Evolutionary conservation across 2,329 filamentous ascomycete species (phyloP).

Genomic region (Colletotrichum phormii): DNA sequence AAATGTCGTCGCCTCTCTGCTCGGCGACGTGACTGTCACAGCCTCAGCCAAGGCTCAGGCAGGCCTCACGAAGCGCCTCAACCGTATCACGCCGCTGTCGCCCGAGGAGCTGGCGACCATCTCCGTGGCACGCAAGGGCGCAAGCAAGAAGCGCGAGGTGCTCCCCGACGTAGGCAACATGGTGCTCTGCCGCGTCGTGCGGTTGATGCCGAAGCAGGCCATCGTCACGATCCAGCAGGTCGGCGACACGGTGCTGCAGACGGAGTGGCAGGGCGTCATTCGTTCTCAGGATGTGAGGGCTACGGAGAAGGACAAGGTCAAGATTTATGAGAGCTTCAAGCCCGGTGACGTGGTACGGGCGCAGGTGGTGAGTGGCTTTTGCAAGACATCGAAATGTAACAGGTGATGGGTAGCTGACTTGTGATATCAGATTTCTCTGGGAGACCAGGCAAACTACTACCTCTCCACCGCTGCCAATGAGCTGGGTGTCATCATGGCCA

Average conservation of each 20-base stretch:
- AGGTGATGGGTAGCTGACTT: slow-evolving; percentile 23
- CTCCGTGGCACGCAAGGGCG: slow-evolving; percentile 61
- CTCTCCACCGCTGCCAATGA: slow-evolving; percentile 93
- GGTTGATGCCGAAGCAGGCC: slow-evolving; percentile 87
- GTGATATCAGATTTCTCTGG: slow-evolving; percentile 77
- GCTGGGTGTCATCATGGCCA: slow-evolving; percentile 92
- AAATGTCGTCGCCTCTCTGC: slow-evolving; percentile 83
- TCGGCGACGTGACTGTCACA: slow-evolving; percentile 74
- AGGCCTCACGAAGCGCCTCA: slow-evolving; percentile 68
- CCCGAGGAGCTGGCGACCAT: slow-evolving; percentile 61
- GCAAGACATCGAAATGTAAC: background rate
- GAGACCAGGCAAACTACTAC: slow-evolving; percentile 96
- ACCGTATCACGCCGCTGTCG: slow-evolving; percentile 63
- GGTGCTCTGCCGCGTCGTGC: slow-evolving; percentile 87
- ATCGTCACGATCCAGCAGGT: slow-evolving; percentile 89
- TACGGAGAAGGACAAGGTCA: slow-evolving; percentile 95
- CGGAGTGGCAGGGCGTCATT: slow-evolving; percentile 88
- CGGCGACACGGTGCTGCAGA: slow-evolving; percentile 76
- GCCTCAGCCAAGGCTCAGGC: slow-evolving; percentile 59
- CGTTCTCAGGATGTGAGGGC: slow-evolving; percentile 91
- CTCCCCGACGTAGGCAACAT: slow-evolving; percentile 84
- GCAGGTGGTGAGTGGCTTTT: slow-evolving; percentile 72
- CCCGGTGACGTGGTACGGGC: slow-evolving; percentile 93
- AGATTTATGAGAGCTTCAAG: slow-evolving; percentile 89
- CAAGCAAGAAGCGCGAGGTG: slow-evolving; percentile 71